These are phyloP conservation scores for Aspergillus costaricaensis DNA, from an alignment of 2,329 filamentous ascomycete genomes.

Conservation along the genomic window DNA sequence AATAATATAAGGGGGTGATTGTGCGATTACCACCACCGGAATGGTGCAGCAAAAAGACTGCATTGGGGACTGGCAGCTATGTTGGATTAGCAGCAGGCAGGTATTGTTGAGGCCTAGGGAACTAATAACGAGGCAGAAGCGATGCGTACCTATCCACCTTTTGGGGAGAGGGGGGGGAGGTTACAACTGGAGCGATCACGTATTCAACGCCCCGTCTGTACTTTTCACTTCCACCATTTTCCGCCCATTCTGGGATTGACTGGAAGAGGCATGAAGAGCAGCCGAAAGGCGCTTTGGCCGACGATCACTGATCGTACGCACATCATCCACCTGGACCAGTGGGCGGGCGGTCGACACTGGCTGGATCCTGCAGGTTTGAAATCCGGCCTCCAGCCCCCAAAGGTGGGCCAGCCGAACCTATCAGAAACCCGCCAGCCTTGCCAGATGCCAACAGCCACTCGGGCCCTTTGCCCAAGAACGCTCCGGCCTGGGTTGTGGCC, in stretches of 20 bases:
- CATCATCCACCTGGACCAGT: slow-evolving; percentile 27
- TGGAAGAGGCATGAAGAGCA: slow-evolving; percentile 10
- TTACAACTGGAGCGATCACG: background rate
- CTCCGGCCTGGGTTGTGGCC: slow-evolving; percentile 16
- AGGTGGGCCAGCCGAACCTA: slow-evolving; percentile 18
- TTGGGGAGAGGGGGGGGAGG: background rate
- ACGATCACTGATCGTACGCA: slow-evolving; percentile 24
- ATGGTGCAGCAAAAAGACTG: background rate
- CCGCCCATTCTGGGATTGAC: slow-evolving; percentile 9
- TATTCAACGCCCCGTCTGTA: background rate
- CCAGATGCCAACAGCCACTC: slow-evolving; percentile 18
- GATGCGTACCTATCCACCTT: background rate
- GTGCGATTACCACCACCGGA: background rate
- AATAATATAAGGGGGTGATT: background rate
- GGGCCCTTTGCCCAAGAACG: slow-evolving; percentile 22
- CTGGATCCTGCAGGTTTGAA: slow-evolving; percentile 18
- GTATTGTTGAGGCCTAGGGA: background rate
- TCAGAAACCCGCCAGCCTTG: slow-evolving; percentile 14
- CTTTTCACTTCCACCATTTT: background rate
- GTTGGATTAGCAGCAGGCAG: background rate
- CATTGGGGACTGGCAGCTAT: background rate
- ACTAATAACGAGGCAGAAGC: background rate
- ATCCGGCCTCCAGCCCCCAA: slow-evolving; percentile 11
- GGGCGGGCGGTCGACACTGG: slow-evolving; percentile 9
- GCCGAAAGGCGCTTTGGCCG: slow-evolving; percentile 11